Evolutionary conservation across 1,284 basidiomycete genomes (phyloP).

Genomic region (Dichomitus squalens): DNA sequence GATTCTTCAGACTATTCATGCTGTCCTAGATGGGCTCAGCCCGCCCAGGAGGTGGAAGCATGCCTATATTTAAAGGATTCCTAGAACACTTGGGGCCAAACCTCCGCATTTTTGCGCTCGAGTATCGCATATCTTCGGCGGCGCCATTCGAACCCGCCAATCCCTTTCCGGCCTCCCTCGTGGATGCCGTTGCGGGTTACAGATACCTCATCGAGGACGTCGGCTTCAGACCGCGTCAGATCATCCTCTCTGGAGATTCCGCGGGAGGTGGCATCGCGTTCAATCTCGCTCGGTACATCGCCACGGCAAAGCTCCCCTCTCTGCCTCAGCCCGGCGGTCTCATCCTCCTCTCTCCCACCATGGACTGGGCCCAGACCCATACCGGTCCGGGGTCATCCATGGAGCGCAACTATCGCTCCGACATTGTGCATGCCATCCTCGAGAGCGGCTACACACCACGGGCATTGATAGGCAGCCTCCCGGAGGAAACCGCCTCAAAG

Average conservation of each 20-base stretch:
- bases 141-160: conserved; percentile 29
- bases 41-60: conserved; percentile 36
- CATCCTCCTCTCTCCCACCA: conserved; percentile 60
- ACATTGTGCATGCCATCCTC: conserved; percentile 39
- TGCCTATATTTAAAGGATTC: conserved; percentile 12
- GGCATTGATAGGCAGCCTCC: conserved; percentile 48
- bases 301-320: conserved; percentile 37
- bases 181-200: conserved; percentile 66
- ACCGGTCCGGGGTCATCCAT: conserved; percentile 36
- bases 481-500: conserved; percentile 38
- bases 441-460: conserved; percentile 33
- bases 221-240: conserved; percentile 45
- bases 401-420: conserved; percentile 36
- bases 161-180: conserved; percentile 64
- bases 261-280: conserved; percentile 73
- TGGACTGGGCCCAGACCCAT: conserved; percentile 48
- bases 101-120: conserved; percentile 33
- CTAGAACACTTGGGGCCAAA: conserved; percentile 26
- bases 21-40: conserved; percentile 28
- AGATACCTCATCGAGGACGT: conserved; percentile 51
- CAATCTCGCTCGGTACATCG: conserved; percentile 51
- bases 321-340: conserved; percentile 37
- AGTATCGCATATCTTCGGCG: conserved; percentile 34
- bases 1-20: background rate
- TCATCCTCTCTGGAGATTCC: conserved; percentile 69